These are phyloP conservation scores for Beta vulgaris DNA, from an alignment of 148 eudicot genomes.

Conservation along the genomic window DNA sequence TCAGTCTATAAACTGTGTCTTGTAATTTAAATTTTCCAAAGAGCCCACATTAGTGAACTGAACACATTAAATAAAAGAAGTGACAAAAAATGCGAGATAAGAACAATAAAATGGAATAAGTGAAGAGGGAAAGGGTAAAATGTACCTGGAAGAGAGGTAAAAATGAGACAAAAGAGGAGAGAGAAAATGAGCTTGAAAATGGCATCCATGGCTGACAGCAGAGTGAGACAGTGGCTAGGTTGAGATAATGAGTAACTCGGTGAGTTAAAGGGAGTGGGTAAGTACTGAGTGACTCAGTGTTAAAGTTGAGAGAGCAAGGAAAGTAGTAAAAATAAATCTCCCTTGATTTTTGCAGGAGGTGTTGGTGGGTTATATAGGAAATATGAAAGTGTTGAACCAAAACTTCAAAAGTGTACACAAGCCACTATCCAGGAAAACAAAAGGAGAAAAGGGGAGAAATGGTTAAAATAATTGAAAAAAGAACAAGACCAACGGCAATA, in stretches of 20 bases:
- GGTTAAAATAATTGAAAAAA: not conserved
- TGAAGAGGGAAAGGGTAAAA: not conserved
- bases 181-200: conserved; percentile 23
- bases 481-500: not conserved
- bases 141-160: conserved; percentile 48
- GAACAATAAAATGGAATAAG: not conserved
- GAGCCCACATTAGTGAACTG: not conserved
- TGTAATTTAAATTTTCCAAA: too few species aligned
- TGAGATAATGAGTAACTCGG: not conserved
- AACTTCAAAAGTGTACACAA: not conserved
- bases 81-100: not conserved
- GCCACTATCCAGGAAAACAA: not conserved
- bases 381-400: not conserved
- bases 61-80: not conserved
- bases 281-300: not conserved
- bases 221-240: too few species aligned
- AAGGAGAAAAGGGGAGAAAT: not conserved
- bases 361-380: not conserved
- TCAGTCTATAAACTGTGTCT: too few species aligned
- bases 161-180: conserved; percentile 30
- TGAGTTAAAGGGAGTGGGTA: conserved; percentile 8
- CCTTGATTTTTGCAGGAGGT: too few species aligned
- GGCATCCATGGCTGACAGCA: conserved; percentile 26
- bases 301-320: not conserved
- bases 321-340: not conserved